Evolutionary conservation across 225 moss, liverwort and hornwort species (phyloP).

Genomic region (Marchantia polymorpha): DNA sequence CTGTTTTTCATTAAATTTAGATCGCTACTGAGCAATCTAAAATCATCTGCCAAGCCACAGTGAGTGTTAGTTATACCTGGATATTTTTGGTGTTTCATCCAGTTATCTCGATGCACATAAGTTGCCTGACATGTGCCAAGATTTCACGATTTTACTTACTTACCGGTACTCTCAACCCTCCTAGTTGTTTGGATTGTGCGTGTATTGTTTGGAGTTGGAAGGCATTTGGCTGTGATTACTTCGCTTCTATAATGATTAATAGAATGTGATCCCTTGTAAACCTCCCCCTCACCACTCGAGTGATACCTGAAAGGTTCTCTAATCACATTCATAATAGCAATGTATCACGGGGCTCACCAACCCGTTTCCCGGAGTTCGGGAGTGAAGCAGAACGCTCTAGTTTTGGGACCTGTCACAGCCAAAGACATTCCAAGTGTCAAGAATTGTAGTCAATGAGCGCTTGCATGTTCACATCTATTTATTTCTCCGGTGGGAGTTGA

Average conservation of each 20-base stretch:
- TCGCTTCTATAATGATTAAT: not conserved
- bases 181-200: not conserved
- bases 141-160: too few relatives aligned
- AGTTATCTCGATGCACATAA: too few relatives aligned
- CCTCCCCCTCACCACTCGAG: not conserved
- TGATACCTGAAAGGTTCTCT: not conserved
- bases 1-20: too few relatives aligned
- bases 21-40: too few relatives aligned
- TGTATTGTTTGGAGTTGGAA: not conserved
- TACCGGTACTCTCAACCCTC: too few relatives aligned
- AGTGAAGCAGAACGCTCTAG: not conserved
- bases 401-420: not conserved
- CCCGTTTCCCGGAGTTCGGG: not conserved
- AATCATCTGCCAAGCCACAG: too few relatives aligned
- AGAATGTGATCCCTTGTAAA: not conserved
- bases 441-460: not conserved
- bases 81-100: too few relatives aligned
- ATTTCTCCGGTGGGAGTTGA: conserved; percentile 18
- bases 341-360: not conserved
- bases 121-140: too few relatives aligned
- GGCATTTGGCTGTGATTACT: not conserved
- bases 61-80: too few relatives aligned
- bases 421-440: not conserved
- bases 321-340: not conserved
- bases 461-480: conserved; percentile 4